phyloP scores from a whole-genome alignment of 805 yeast species.

The Clavispora asparagi region DNA sequence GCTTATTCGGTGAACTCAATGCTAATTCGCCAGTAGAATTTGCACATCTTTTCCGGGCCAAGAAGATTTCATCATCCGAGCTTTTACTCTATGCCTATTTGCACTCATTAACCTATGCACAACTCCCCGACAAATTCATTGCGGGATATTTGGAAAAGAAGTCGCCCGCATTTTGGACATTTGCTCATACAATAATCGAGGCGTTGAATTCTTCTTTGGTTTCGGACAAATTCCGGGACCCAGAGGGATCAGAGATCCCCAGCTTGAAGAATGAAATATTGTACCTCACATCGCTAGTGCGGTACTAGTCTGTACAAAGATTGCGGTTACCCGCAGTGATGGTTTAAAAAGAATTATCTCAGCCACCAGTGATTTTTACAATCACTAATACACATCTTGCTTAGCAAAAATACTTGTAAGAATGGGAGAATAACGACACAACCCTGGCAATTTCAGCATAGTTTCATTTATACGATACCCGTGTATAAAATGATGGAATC shows the following conservation, averaged over 20 bases:
- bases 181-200: slow-evolving; percentile 9
- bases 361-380: background rate
- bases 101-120: slow-evolving; percentile 22
- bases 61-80: slow-evolving; percentile 24
- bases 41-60: slow-evolving; percentile 15
- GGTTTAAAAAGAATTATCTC: background rate
- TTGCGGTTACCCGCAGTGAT: background rate
- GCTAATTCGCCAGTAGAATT: slow-evolving; percentile 8
- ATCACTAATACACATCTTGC: background rate
- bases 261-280: slow-evolving; percentile 31
- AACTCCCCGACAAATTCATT: slow-evolving; percentile 40
- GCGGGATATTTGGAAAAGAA: slow-evolving; percentile 25
- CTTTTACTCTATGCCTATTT: slow-evolving; percentile 38
- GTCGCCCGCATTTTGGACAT: slow-evolving; percentile 23
- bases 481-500: slow-evolving; percentile 42
- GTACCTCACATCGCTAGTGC: background rate
- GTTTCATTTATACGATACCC: slow-evolving; percentile 35
- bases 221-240: slow-evolving; percentile 15
- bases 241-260: slow-evolving; percentile 27
- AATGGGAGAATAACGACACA: background rate
- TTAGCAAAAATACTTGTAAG: background rate
- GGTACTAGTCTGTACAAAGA: background rate
- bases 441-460: slow-evolving; percentile 41
- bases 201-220: slow-evolving; percentile 9
- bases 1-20: slow-evolving; percentile 12